A percentile compares a stretch with the other conserved stretches of the same genome.
These are phyloP conservation scores for Hyphodiscus sp. DNA, from an alignment of 2,329 filamentous ascomycete species.

Conservation along the genomic window DNA sequence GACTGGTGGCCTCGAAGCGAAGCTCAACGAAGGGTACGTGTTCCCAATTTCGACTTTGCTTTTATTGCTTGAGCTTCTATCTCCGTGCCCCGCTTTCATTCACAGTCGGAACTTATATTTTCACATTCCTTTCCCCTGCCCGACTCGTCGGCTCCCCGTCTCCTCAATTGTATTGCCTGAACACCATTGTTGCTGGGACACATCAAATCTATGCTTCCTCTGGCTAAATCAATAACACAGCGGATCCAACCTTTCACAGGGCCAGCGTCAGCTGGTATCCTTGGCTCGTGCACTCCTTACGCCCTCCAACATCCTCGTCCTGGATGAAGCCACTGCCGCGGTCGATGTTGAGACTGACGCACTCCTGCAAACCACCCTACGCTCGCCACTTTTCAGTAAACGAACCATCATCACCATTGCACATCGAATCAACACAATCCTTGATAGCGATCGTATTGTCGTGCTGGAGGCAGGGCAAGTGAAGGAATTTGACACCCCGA, in stretches of 20 bases:
- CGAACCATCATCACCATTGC: slow-evolving; percentile 98
- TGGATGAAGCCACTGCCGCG: slow-evolving; percentile 86
- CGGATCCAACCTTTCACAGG: slow-evolving; percentile 86
- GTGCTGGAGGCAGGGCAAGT: slow-evolving; percentile 89
- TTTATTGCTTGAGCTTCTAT: not conserved
- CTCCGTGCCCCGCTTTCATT: no score
- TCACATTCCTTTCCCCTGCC: no score
- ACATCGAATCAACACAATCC: slow-evolving; percentile 95
- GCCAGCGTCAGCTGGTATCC: slow-evolving; percentile 89
- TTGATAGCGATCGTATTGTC: slow-evolving; percentile 82
- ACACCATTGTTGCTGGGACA: no score
- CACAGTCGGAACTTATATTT: no score
- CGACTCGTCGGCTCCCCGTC: no score
- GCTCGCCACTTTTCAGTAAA: slow-evolving; percentile 46
- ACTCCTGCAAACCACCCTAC: no score
- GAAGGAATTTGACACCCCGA: slow-evolving; percentile 85
- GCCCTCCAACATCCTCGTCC: slow-evolving; percentile 91
- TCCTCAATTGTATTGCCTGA: no score
- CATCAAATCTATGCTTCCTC: no score
- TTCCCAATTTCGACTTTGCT: slow-evolving; percentile 1
- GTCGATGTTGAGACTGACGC: slow-evolving; percentile 60
- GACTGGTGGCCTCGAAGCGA: slow-evolving; percentile 84
- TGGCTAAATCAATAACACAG: slow-evolving; percentile 30
- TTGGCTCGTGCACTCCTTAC: slow-evolving; percentile 86
- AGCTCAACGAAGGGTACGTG: slow-evolving; percentile 85